Percentiles rank a stretch among this genome's conserved stretches.
phyloP scores from a whole-genome alignment of 2,329 filamentous ascomycete genomes.

The Purpureocillium lavendulum region DNA sequence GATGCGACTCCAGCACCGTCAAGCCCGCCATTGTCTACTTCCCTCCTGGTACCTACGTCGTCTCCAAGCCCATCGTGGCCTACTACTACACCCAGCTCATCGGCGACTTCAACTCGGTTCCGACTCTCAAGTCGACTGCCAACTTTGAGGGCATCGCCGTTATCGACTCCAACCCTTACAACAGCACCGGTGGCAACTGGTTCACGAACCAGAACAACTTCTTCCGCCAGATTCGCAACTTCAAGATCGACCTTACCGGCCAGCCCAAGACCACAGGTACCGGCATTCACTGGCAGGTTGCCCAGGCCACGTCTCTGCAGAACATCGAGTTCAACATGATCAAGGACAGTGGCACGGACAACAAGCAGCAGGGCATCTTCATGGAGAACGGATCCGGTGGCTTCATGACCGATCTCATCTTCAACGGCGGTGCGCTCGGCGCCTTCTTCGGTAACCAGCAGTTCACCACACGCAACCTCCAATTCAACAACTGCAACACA shows the following conservation, averaged over 20 bases:
- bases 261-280: slow-evolving; percentile 54
- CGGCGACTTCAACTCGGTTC: slow-evolving; percentile 65
- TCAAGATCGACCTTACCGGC: slow-evolving; percentile 66
- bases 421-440: slow-evolving; percentile 74
- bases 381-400: slow-evolving; percentile 81
- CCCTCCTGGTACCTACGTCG: slow-evolving; percentile 75
- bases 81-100: slow-evolving; percentile 93
- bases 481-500: slow-evolving; percentile 74
- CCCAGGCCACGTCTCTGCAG: slow-evolving; percentile 73
- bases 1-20: slow-evolving; percentile 78
- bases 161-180: slow-evolving; percentile 83
- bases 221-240: slow-evolving; percentile 75
- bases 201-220: slow-evolving; percentile 80
- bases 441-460: slow-evolving; percentile 81
- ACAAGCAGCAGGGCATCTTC: slow-evolving; percentile 69
- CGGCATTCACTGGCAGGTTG: slow-evolving; percentile 78
- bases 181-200: slow-evolving; percentile 59
- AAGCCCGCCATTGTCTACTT: slow-evolving; percentile 87
- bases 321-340: slow-evolving; percentile 78
- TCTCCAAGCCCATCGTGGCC: slow-evolving; percentile 71
- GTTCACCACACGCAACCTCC: slow-evolving; percentile 76
- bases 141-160: slow-evolving; percentile 79
- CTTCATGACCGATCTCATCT: slow-evolving; percentile 74
- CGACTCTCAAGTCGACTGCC: slow-evolving; percentile 65
- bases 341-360: slow-evolving; percentile 52